phyloP scores from a whole-genome alignment of 2,329 filamentous ascomycete genomes.

The Aspergillus awamori region DNA sequence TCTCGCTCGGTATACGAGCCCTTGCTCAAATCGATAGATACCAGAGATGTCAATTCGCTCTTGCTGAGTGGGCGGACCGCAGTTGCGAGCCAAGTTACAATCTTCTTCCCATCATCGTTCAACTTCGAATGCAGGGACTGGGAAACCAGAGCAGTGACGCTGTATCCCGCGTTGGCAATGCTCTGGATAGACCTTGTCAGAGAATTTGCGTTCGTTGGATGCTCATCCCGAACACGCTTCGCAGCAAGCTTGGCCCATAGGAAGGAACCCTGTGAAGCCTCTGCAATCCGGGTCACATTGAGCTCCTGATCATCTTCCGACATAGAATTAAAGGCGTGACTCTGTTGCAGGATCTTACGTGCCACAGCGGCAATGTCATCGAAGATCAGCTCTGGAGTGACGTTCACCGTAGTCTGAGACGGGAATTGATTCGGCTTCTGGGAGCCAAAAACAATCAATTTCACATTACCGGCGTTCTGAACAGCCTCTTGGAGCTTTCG shows the following conservation, averaged over 20 bases:
- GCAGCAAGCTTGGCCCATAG: slow-evolving; percentile 44
- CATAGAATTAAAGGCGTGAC: slow-evolving; percentile 28
- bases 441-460: slow-evolving; percentile 34
- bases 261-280: slow-evolving; percentile 42
- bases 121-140: slow-evolving; percentile 29
- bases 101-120: slow-evolving; percentile 33
- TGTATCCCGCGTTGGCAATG: slow-evolving; percentile 28
- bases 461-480: slow-evolving; percentile 27
- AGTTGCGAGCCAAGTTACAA: slow-evolving; percentile 43
- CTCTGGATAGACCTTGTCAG: slow-evolving; percentile 32
- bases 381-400: slow-evolving; percentile 36
- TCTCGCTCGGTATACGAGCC: slow-evolving; percentile 28
- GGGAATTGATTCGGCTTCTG: slow-evolving; percentile 20
- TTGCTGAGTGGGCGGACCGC: slow-evolving; percentile 38
- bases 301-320: slow-evolving; percentile 38
- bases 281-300: slow-evolving; percentile 33
- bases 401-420: slow-evolving; percentile 25
- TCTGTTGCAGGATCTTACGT: slow-evolving; percentile 28
- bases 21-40: slow-evolving; percentile 36
- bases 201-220: slow-evolving; percentile 21
- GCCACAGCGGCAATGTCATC: slow-evolving; percentile 42
- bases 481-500: slow-evolving; percentile 30
- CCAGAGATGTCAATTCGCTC: slow-evolving; percentile 34
- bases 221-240: slow-evolving; percentile 34
- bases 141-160: slow-evolving; percentile 36